Evolutionary conservation across 1,284 basidiomycete species (phyloP), one percentile per base, ranked within the genome.

Genomic region (Ustilago hordei): DNA sequence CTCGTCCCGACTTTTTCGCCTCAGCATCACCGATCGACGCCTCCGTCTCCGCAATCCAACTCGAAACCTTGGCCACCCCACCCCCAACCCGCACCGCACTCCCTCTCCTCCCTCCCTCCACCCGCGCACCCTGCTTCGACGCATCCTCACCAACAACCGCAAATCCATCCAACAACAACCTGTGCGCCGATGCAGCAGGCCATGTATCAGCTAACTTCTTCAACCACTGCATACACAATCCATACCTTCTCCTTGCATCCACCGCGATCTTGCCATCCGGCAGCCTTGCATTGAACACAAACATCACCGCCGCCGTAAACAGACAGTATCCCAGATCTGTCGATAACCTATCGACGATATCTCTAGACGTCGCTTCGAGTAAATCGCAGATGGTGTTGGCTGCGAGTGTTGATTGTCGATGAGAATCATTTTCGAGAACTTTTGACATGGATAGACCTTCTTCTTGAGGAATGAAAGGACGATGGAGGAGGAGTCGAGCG

Each of bases 401-500:
- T 2, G 80, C 80, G 2, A 72, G 35, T 13, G 79, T 80, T n/a
- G 67, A 68, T 50, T 81, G 79, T 8, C 56, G 65, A 35, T 81
- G 77, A 32, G 61, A 71, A 31, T 74, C 64, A 57, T 82, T 80
- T 28, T 61, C 59, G 13, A 82, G 60, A n/a, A 83, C 77, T 8
- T 72, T 70, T 17, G 69, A 71, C 34, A 81, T 60, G 23, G 73
- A 31, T 6, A 74, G 52, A 1, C 78, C 81, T 48, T 80, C 78
- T 9, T 82, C 77, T 47, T 83, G 82, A 35, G 82, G 82, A 55
- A 83, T 82, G 58, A 83, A 83, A 4, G 80, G 79, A 41, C 82
- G 76, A 53, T 83, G 80, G 3, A 83, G 60, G 6, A 83, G 60
- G 0, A 83, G 74, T 0, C 64, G 73, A 3, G 79, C 81, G 3